These are phyloP conservation scores for Pseudocercospora macadamiae DNA, from an alignment of 2,329 filamentous ascomycete genomes.

Conservation along the genomic window DNA sequence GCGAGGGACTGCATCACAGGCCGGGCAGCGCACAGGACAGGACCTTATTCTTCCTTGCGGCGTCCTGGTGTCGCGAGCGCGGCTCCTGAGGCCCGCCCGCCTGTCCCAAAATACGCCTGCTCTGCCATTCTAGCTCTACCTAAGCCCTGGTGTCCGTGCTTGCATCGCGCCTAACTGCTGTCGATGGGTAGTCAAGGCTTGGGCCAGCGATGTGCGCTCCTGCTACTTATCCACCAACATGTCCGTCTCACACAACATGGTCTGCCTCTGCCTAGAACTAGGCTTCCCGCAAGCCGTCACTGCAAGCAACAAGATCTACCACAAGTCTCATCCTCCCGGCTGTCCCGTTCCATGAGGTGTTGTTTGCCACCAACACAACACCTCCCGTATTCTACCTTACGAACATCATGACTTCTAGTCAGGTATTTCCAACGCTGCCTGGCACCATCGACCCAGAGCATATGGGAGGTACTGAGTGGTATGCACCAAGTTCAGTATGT, in stretches of 20 bases:
- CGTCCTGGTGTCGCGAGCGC: constrained; percentile 21
- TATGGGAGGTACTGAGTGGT: constrained; percentile 36
- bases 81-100: constrained; percentile 21
- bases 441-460: constrained; percentile 34
- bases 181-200: constrained; percentile 24
- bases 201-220: constrained; percentile 26
- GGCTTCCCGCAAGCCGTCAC: constrained; percentile 29
- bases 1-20: background rate
- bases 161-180: constrained; percentile 27
- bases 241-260: constrained; percentile 30
- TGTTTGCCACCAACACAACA: constrained; percentile 30
- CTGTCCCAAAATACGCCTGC: constrained; percentile 34
- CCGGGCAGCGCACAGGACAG: constrained; percentile 15
- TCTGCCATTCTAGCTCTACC: constrained; percentile 13
- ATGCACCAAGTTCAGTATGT: constrained; percentile 37
- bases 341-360: constrained; percentile 30
- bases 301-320: constrained; percentile 27
- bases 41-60: constrained; percentile 25
- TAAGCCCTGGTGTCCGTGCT: constrained; percentile 30
- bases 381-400: constrained; percentile 1
- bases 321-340: constrained; percentile 29
- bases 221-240: constrained; percentile 39
- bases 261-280: constrained; percentile 23
- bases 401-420: constrained; percentile 34
- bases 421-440: constrained; percentile 32